Base-by-base conservation (phyloP, 1,139 yeast genomes). In the Hansenula sp. region DNA sequence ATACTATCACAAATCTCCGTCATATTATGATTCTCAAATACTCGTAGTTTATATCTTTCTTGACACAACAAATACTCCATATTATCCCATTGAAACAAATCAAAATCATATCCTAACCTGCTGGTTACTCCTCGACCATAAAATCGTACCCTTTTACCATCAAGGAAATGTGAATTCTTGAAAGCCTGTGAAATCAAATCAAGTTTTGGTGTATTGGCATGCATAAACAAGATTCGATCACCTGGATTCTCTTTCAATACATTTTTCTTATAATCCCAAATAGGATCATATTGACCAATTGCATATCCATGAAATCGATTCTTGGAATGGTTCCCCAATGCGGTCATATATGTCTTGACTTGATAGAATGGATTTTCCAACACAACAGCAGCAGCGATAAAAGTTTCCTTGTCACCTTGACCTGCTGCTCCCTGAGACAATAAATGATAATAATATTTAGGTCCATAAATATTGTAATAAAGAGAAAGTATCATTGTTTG, bases 361-460 rank as follows among this genome's bases (percentile, higher is more conserved):
- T 82, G 88, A 54, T 83, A 82, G 48, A 65, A 81, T 3, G 75
- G 69, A 42, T 76, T 71, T 14, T 66, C 62, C 39, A 79, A 63
- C 4, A 80, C 82, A 34, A 72, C 71, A 1, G 89, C 82, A 0
- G 88, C 87, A 0, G 92, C 88, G 42, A 82, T 66, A 53, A 83
- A 86, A 0, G 95, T 84, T 57, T 86, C 95, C 57, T 85, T 86
- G 59, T 86, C 95, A 41, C 95, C 95, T 63, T 84, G 90, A 21
- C 95, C 95, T 38, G 79, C 80, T 0, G 83, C 75, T 9, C 88
- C 88, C 61, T 84, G 94, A 2, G 89, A 79, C 39, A 86, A 72
- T 36, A 86, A 68, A 13, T 89, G 20, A 13, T 32, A 32, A 16
- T 14, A 32, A 24, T 32, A 32, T 13, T 11, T 3, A n/a, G 34